phyloP scores from a whole-genome alignment of 768 basidiomycete species.

The button mushroom (Agaricus bisporus) region DNA sequence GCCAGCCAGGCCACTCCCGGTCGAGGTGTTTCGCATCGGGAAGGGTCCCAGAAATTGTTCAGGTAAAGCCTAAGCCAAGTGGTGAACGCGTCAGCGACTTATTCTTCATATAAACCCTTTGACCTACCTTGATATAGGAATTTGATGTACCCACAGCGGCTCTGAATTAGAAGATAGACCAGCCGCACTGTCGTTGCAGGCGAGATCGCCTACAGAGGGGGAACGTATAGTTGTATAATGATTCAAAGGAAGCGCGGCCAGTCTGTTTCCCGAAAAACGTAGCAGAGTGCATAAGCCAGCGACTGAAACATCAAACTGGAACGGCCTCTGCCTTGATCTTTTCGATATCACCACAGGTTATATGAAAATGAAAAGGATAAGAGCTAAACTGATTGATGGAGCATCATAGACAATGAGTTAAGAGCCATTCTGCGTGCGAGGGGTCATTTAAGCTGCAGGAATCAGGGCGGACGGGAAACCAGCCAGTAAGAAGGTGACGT shows the following conservation, averaged over 20 bases:
- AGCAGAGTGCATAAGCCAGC: constrained; percentile 4
- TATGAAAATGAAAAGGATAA: constrained; percentile 1
- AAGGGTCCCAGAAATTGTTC: constrained; percentile 2
- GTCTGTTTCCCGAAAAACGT: constrained; percentile 6
- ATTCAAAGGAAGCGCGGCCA: not conserved
- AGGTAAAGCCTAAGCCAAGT: not conserved
- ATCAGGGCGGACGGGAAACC: too few species aligned
- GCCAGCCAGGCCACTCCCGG: not conserved
- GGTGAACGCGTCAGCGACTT: too few species aligned
- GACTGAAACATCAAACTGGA: constrained; percentile 4
- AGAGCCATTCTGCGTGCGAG: not conserved
- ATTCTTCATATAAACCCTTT: not conserved
- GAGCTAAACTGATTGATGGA: constrained; percentile 1
- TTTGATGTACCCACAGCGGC: constrained; percentile 6
- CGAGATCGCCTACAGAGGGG: constrained; percentile 3
- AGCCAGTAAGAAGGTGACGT: too few species aligned
- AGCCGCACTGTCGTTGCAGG: too few species aligned
- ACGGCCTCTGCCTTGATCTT: constrained; percentile 4
- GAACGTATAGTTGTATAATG: not conserved
- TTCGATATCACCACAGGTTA: not conserved
- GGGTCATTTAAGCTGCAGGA: not conserved
- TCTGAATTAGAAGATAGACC: not conserved
- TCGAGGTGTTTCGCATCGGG: not conserved
- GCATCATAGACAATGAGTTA: constrained; percentile 6
- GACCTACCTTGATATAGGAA: constrained; percentile 5